These are phyloP conservation scores for Mycena galericulata DNA, from an alignment of 768 basidiomycete genomes.

Conservation along the genomic window DNA sequence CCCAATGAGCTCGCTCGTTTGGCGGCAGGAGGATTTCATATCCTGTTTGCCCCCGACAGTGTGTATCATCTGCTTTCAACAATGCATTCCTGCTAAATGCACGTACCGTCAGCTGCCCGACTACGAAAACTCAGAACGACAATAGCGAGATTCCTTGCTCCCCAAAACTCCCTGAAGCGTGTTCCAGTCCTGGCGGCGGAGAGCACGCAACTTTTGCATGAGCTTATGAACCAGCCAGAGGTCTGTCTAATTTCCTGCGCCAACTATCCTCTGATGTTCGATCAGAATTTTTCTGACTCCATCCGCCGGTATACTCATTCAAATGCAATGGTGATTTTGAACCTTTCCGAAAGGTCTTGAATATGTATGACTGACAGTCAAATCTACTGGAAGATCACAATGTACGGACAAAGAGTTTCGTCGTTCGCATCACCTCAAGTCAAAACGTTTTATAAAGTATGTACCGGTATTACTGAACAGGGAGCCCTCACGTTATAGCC, in stretches of 20 bases:
- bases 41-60: conserved; percentile 34
- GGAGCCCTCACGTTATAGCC: not conserved
- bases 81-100: not conserved
- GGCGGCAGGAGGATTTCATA: conserved; percentile 27
- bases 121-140: not conserved
- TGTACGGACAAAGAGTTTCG: not conserved
- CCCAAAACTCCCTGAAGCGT: not conserved
- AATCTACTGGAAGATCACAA: not conserved
- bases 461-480: not conserved
- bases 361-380: not conserved
- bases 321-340: conserved; percentile 7
- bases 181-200: conserved; percentile 6
- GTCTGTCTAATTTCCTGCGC: not conserved
- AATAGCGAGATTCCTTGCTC: conserved; percentile 1
- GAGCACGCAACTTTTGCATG: conserved; percentile 5
- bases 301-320: conserved; percentile 14
- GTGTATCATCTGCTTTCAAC: not conserved
- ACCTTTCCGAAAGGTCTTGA: not conserved
- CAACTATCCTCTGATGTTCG: too few relatives aligned
- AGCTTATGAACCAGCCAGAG: conserved; percentile 6
- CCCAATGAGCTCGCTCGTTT: conserved; percentile 30
- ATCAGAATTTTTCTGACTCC: not conserved
- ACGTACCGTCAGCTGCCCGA: not conserved
- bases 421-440: not conserved
- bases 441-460: not conserved